Conservation (phyloP, 1,284 basidiomycete genomes). For the Pyrrhoderma noxium region DNA sequence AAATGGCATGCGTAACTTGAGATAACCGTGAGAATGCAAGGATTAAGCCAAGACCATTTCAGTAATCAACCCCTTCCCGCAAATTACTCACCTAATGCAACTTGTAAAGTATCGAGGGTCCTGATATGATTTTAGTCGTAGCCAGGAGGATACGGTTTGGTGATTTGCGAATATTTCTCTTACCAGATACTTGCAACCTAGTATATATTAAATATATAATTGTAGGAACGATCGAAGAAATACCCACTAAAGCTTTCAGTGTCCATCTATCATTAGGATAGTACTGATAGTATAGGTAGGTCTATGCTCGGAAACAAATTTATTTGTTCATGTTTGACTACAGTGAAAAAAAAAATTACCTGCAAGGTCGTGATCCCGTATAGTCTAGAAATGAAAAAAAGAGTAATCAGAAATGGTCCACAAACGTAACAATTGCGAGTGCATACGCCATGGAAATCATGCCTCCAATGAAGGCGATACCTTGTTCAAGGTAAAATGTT, state of each 20-base stretch:
- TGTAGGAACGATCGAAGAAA: not conserved
- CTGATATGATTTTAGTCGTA: conserved; percentile 3
- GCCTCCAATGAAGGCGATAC: conserved; percentile 12
- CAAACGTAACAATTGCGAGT: not conserved
- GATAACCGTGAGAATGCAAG: not conserved
- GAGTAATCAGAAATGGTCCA: not conserved
- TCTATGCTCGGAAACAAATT: not conserved
- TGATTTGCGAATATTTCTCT: not conserved
- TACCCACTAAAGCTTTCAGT: conserved; percentile 12
- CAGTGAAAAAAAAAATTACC: not conserved
- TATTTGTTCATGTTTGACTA: not conserved
- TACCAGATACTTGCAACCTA: conserved; percentile 15
- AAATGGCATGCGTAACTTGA: conserved; percentile 10
- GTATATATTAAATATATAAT: not conserved
- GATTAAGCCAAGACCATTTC: no score
- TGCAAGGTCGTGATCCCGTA: conserved; percentile 17
- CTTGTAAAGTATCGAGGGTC: conserved; percentile 13
- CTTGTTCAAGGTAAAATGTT: not conserved
- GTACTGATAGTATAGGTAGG: conserved; percentile 16
- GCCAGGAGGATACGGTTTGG: no score
- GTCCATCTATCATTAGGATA: conserved; percentile 11
- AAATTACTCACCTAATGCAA: conserved; percentile 7
- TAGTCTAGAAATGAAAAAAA: not conserved
- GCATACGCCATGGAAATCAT: conserved; percentile 15
- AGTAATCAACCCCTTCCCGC: no score